Conservation (phyloP, 2,329 filamentous ascomycete species). For the Pseudopithomyces chartarum region DNA sequence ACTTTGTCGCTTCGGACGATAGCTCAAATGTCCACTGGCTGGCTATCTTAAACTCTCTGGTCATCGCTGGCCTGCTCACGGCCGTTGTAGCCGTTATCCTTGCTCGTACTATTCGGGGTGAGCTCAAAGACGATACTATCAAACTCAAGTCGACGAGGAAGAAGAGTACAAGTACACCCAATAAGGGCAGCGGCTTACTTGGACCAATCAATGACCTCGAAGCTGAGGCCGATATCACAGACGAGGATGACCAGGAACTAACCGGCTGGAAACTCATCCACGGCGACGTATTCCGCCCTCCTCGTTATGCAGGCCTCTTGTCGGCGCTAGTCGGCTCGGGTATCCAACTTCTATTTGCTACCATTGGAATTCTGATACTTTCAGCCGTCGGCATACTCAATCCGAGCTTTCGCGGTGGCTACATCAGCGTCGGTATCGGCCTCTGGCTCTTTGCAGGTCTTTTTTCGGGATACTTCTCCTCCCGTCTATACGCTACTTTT, state of each 20-base stretch:
- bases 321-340: constrained; percentile 84
- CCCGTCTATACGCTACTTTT: constrained; percentile 81
- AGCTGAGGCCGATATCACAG: constrained; percentile 61
- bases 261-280: constrained; percentile 89
- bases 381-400: constrained; percentile 80
- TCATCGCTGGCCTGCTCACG: constrained; percentile 79
- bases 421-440: constrained; percentile 81
- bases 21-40: constrained; percentile 84
- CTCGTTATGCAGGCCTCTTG: constrained; percentile 71
- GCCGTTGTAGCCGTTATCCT: constrained; percentile 82
- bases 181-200: background rate
- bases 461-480: constrained; percentile 88
- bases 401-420: constrained; percentile 87
- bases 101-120: constrained; percentile 75
- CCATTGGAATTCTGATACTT: constrained; percentile 70
- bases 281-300: constrained; percentile 83
- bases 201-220: constrained; percentile 26
- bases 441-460: constrained; percentile 82
- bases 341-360: constrained; percentile 85
- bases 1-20: constrained; percentile 86
- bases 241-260: constrained; percentile 78
- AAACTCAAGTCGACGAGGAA: constrained; percentile 62
- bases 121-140: constrained; percentile 72
- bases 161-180: constrained; percentile 52
- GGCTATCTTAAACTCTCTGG: constrained; percentile 83